Base-by-base conservation (phyloP, 208 protist genomes). In the Phytomonas sp. region DNA sequence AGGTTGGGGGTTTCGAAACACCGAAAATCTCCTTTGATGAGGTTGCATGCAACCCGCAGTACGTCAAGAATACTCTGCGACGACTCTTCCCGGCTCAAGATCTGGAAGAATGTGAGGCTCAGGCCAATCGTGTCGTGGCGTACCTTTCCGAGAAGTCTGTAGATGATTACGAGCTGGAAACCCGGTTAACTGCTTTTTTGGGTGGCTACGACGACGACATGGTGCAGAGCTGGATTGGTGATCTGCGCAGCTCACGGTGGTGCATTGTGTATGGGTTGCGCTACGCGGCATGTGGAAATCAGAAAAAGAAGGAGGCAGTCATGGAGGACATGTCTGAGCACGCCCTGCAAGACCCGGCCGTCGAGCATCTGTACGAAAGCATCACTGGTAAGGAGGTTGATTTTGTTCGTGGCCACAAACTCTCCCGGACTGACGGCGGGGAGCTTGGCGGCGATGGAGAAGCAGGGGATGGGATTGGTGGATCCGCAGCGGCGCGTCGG, bases 161-260 rank as follows among this genome's bases (percentile, higher is more conserved):
- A 56, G 87, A 94, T 52, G 74, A 86, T 61, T 73, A 88, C 37
- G 88, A 82, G 23, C 72, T 96, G 0, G 91, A 94, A 71, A 96
- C 91, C 14, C 91, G 94, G 80, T 82, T 96, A 26, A 94, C 85
- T 0, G 89, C 87, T 23, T 92, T 84, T 72, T 81, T 96, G 14
- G 87, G 87, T 33, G 86, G 82, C 45, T 93, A 94, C 70, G 88
- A 94, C 71, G 86, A 91, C 60, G 87, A 92, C 75, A 79, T 61
- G 36, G 84, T 92, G 30, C 85, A 82, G 78, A 79, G 86, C 42
- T 96, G 91, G 89, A 92, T 96, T 37, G 82, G 73, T 56, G 81
- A 81, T 16, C 86, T 86, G 45, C 77, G 77, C 67, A 76, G 69
- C 4, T 88, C 87, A 40, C 86, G 91, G 26, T 96, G 91, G 91